A percentile compares a stretch with the other conserved stretches of the same genome.
Evolutionary conservation across 2,329 filamentous ascomycete species (phyloP).

Genomic region (Eurotiales sp.): DNA sequence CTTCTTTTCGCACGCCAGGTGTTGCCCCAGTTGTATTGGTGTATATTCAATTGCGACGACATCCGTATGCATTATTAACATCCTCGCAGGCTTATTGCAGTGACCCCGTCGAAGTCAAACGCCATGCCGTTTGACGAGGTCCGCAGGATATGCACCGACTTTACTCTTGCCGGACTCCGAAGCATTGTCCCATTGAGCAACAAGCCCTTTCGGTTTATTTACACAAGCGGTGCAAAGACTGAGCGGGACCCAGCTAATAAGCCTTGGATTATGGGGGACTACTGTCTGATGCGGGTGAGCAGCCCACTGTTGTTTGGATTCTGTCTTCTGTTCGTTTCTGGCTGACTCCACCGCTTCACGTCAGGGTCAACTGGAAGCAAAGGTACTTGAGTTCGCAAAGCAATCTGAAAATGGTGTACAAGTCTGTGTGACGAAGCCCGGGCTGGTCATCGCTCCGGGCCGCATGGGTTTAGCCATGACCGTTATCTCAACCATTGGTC

Average conservation of each 20-base stretch:
- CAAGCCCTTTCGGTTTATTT: conserved; percentile 47
- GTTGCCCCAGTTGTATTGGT: not conserved
- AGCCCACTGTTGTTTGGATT: conserved; percentile 13
- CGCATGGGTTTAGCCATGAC: conserved; percentile 38
- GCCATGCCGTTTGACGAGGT: conserved; percentile 34
- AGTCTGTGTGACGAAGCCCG: conserved; percentile 34
- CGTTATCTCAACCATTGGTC: conserved; percentile 19
- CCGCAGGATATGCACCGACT: conserved; percentile 40
- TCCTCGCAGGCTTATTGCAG: conserved; percentile 17
- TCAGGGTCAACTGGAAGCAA: conserved; percentile 48
- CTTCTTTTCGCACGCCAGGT: not conserved
- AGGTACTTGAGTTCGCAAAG: conserved; percentile 41
- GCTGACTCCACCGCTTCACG: no score
- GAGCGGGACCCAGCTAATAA: conserved; percentile 47
- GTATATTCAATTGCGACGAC: not conserved
- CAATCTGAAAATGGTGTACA: conserved; percentile 35
- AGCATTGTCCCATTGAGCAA: conserved; percentile 25
- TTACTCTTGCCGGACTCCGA: conserved; percentile 33
- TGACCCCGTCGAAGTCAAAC: conserved; percentile 38
- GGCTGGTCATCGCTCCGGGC: conserved; percentile 10
- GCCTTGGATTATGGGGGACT: conserved; percentile 33
- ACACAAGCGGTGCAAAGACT: conserved; percentile 46
- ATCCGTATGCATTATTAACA: not conserved
- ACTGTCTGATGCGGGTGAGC: conserved; percentile 47
- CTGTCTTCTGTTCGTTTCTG: no score